Evolutionary conservation across 2,329 filamentous ascomycete species (phyloP).

Genomic region (Trichoderma guizhouense): DNA sequence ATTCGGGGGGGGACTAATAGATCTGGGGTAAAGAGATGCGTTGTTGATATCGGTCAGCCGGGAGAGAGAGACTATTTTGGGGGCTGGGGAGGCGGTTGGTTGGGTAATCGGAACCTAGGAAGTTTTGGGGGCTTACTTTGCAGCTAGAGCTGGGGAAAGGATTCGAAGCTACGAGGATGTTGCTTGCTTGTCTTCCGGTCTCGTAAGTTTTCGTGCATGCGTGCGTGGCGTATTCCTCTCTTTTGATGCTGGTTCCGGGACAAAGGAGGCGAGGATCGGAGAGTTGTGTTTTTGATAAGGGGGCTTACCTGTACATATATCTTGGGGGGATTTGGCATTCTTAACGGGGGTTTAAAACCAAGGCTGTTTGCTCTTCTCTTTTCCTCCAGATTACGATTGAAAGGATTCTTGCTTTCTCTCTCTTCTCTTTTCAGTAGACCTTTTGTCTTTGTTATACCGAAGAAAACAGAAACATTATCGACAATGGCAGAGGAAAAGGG

Average conservation of each 20-base stretch:
- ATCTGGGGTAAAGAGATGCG: neutral
- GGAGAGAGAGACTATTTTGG: neutral
- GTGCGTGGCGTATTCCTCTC: neutral
- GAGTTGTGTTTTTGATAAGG: neutral
- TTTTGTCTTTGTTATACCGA: neutral
- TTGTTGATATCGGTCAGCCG: neutral
- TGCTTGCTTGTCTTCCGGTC: neutral
- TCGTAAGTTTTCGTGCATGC: neutral
- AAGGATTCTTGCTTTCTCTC: neutral
- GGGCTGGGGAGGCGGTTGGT: neutral
- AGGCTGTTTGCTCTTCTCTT: neutral
- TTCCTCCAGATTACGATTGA: neutral
- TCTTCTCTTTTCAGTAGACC: neutral
- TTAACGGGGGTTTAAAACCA: neutral
- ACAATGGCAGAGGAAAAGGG: conserved; percentile 19
- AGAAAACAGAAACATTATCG: neutral
- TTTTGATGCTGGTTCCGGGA: neutral
- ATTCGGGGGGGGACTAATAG: neutral
- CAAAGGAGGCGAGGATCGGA: neutral
- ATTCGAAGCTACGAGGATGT: neutral
- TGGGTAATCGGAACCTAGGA: neutral
- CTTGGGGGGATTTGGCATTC: neutral
- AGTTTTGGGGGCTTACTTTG: neutral
- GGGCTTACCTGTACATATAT: neutral
- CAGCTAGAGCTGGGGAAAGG: neutral